Percentiles rank a stretch among this genome's conserved stretches.
Conservation (phyloP, 306 rosid species). For the Vigna unguiculata region DNA sequence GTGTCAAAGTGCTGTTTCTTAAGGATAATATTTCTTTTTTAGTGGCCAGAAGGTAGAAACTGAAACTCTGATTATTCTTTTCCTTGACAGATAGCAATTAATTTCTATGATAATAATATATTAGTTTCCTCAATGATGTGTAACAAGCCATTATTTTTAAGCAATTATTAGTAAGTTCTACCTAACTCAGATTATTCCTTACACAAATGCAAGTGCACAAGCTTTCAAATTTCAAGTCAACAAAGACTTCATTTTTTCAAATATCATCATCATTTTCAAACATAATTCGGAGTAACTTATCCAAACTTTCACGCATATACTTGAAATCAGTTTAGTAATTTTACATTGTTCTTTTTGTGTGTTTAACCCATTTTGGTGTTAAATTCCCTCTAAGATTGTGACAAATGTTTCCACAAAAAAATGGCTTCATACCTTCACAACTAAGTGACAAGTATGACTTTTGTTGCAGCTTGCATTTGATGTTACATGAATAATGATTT, state of each 20-base stretch:
- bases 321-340: neutral
- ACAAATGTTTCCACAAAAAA: neutral
- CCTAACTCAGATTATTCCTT: slow-evolving; percentile 31
- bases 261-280: slow-evolving; percentile 22
- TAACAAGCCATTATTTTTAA: neutral
- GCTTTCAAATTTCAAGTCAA: slow-evolving; percentile 37
- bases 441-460: neutral
- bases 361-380: neutral
- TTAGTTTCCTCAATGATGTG: neutral
- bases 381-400: neutral
- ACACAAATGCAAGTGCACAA: slow-evolving; percentile 36
- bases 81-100: slow-evolving; percentile 1
- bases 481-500: too few relatives aligned
- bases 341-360: neutral
- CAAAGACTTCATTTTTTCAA: slow-evolving; percentile 20
- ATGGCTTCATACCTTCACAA: neutral
- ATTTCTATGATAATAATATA: neutral
- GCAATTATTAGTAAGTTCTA: slow-evolving; percentile 41
- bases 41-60: neutral
- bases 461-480: neutral
- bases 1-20: slow-evolving; percentile 31
- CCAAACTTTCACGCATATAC: neutral
- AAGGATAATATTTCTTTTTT: neutral
- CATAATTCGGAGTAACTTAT: neutral
- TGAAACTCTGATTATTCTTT: slow-evolving; percentile 6